phyloP scores from a whole-genome alignment of 169 alveolate genomes.

The Plasmodium vivax region DNA sequence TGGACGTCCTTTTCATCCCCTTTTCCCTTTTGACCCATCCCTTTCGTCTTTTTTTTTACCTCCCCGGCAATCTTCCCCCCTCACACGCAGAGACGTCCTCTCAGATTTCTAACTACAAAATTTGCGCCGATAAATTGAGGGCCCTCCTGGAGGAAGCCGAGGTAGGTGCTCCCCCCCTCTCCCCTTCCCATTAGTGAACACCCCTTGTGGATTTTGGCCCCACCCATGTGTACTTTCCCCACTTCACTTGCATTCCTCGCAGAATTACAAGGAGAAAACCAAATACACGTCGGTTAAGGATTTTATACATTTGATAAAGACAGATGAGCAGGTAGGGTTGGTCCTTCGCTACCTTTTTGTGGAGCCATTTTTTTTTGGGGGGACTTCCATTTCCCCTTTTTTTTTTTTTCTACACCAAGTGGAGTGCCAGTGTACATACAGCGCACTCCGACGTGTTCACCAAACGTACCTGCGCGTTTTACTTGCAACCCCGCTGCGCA shows the following conservation, averaged over 20 bases:
- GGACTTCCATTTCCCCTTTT: not conserved
- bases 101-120: slow-evolving; percentile 59
- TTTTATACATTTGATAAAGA: slow-evolving; percentile 30
- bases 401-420: not conserved
- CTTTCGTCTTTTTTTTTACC: not conserved
- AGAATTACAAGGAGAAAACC: slow-evolving; percentile 56
- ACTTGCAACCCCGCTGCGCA: not conserved
- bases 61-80: not conserved
- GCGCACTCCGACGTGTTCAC: not conserved
- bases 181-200: not conserved
- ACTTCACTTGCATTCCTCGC: not conserved
- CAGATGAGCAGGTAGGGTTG: slow-evolving; percentile 38
- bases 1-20: not conserved
- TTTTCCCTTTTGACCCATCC: not conserved
- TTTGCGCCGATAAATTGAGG: slow-evolving; percentile 35
- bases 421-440: not conserved
- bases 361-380: not conserved
- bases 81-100: slow-evolving; percentile 46
- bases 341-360: not conserved
- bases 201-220: not conserved
- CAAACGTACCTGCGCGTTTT: not conserved
- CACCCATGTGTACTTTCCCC: not conserved
- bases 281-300: slow-evolving; percentile 30
- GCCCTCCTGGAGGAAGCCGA: slow-evolving; percentile 58
- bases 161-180: not conserved